Evolutionary conservation across 768 basidiomycete species (phyloP).

Genomic region (Imleria badia): DNA sequence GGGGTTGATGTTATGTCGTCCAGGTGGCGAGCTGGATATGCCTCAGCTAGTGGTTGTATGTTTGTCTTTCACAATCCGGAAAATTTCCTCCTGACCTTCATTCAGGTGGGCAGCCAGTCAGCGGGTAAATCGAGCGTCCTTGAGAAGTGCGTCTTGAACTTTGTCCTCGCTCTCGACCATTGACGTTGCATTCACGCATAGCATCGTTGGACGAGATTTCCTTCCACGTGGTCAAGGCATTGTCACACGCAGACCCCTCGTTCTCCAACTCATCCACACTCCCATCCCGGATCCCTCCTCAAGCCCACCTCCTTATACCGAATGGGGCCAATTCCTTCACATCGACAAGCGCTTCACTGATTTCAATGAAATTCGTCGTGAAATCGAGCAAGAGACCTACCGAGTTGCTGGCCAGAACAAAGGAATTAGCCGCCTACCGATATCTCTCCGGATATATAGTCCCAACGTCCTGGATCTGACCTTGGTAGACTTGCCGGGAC

Average conservation of each 20-base stretch:
- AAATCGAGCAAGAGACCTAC: conserved; percentile 98
- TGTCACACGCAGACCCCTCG: conserved; percentile 92
- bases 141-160: conserved; percentile 69
- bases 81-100: neutral
- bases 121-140: conserved; percentile 95
- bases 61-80: conserved; percentile 14
- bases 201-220: conserved; percentile 93
- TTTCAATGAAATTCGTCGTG: conserved; percentile 88
- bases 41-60: conserved; percentile 86
- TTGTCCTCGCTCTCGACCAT: conserved; percentile 4
- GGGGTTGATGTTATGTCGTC: conserved; percentile 8
- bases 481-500: conserved; percentile 91
- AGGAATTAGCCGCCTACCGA: conserved; percentile 94
- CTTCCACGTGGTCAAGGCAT: conserved; percentile 90
- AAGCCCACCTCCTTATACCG: conserved; percentile 52
- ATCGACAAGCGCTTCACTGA: conserved; percentile 97
- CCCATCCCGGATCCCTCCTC: conserved; percentile 53
- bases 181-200: conserved; percentile 28
- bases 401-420: conserved; percentile 98
- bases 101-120: conserved; percentile 92
- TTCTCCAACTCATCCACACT: conserved; percentile 94
- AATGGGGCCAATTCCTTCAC: conserved; percentile 98
- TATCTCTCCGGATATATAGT: conserved; percentile 93
- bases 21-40: conserved; percentile 91
- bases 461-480: conserved; percentile 95